A percentile compares a stretch with the other conserved stretches of the same genome.
Conservation (phyloP, 192 early-diverging fungal genomes). For the Linnemannia schmuckeri region DNA sequence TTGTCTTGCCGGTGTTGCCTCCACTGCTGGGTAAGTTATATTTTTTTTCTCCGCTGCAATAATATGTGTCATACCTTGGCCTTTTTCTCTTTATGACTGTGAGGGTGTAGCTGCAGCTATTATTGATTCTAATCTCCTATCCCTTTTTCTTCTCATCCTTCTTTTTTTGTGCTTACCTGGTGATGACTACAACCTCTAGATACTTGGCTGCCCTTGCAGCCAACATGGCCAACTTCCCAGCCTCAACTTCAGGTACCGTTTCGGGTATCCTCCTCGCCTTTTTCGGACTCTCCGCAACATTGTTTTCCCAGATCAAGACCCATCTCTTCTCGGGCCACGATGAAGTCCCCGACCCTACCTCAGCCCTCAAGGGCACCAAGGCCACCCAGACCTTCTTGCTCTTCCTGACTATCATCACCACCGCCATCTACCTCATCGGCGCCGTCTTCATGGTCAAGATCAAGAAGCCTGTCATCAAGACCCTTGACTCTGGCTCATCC, state of each 20-base stretch:
- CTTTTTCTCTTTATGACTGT: neutral
- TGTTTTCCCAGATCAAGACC: constrained; percentile 56
- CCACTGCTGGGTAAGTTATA: constrained; percentile 52
- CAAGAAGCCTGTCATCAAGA: constrained; percentile 25
- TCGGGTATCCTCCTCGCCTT: constrained; percentile 53
- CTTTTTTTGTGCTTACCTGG: neutral
- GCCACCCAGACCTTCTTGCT: constrained; percentile 50
- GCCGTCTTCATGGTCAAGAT: constrained; percentile 56
- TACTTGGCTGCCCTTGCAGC: constrained; percentile 52
- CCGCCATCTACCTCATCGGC: constrained; percentile 42
- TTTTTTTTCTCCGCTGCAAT: constrained; percentile 3
- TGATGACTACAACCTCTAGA: constrained; percentile 9
- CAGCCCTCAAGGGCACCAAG: constrained; percentile 29
- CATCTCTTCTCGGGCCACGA: constrained; percentile 42
- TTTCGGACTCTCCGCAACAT: constrained; percentile 52
- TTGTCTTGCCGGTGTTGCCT: constrained; percentile 50
- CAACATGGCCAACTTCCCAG: constrained; percentile 57
- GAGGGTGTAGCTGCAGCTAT: neutral
- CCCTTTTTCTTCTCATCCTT: neutral
- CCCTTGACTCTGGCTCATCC: constrained; percentile 23
- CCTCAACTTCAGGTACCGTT: constrained; percentile 49
- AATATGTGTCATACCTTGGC: neutral
- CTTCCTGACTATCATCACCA: constrained; percentile 51
- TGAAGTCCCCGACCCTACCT: constrained; percentile 2
- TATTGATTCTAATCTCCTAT: neutral